phyloP scores from a whole-genome alignment of 495 filamentous ascomycete species.

The Articulospora tetracladia region DNA sequence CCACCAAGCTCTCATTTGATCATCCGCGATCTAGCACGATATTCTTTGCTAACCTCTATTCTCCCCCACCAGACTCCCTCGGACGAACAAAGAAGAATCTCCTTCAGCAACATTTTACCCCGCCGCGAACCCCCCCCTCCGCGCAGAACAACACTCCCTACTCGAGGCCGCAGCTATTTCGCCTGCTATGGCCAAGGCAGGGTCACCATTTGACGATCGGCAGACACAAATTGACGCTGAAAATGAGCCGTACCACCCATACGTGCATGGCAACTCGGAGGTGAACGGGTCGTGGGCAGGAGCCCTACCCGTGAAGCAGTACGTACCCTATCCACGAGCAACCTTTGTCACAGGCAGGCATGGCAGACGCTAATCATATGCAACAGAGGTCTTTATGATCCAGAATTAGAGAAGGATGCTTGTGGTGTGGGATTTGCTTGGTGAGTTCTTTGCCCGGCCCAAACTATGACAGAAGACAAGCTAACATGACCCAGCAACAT shows the following conservation, averaged over 20 bases:
- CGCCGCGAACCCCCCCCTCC: not conserved
- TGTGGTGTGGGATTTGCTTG: constrained; percentile 99
- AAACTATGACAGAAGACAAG: not conserved
- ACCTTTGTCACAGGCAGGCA: no score
- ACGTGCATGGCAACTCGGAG: constrained; percentile 66
- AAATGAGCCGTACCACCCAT: constrained; percentile 52
- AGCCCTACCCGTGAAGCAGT: constrained; percentile 91
- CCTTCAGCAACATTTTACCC: not conserved
- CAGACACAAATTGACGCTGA: constrained; percentile 47
- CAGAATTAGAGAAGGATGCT: constrained; percentile 95
- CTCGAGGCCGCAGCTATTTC: constrained; percentile 24
- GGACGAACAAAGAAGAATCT: not conserved
- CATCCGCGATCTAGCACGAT: no score
- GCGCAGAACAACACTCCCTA: not conserved
- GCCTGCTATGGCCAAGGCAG: constrained; percentile 56
- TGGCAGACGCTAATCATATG: not conserved
- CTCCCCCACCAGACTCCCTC: no score
- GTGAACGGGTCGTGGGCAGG: constrained; percentile 95
- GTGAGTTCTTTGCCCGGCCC: constrained; percentile 48
- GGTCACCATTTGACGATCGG: constrained; percentile 51
- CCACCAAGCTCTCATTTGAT: no score
- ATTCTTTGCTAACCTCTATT: not conserved
- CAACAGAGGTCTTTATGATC: constrained; percentile 82
- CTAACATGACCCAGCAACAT: constrained; percentile 65
- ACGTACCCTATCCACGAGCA: constrained; percentile 23